Percentiles rank a stretch among this genome's conserved stretches.
Conservation (phyloP, 2,329 filamentous ascomycete genomes). For the Pyricularia grisea region DNA sequence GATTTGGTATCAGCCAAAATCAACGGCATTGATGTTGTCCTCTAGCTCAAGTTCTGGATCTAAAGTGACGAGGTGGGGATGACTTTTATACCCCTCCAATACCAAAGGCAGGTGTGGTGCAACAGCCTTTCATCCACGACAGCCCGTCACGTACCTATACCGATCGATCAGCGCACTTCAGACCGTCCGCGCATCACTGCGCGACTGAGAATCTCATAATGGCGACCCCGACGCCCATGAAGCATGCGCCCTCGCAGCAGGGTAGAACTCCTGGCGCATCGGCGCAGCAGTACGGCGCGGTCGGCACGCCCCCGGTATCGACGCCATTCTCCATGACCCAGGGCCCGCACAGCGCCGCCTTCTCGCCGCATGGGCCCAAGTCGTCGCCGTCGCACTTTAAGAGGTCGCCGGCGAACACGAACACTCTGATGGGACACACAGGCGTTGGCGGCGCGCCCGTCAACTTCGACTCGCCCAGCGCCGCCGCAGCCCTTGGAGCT, state of each 20-base stretch:
- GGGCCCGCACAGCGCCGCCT: constrained; percentile 36
- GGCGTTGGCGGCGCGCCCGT: constrained; percentile 30
- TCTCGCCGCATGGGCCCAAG: constrained; percentile 47
- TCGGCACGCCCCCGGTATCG: constrained; percentile 55
- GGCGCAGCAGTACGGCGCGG: constrained; percentile 34
- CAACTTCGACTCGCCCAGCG: constrained; percentile 56
- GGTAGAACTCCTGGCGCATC: constrained; percentile 33
- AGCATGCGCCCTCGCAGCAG: constrained; percentile 39
- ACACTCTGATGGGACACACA: constrained; percentile 36
- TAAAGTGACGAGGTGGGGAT: not conserved
- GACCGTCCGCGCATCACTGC: not conserved
- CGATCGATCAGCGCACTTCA: not conserved
- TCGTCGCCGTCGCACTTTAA: constrained; percentile 57
- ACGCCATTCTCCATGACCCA: constrained; percentile 53
- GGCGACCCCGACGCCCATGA: constrained; percentile 42
- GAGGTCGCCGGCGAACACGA: constrained; percentile 49
- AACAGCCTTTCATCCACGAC: not conserved
- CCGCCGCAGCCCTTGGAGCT: constrained; percentile 46
- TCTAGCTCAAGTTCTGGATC: not conserved
- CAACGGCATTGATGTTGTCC: not conserved
- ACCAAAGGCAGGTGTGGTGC: not conserved
- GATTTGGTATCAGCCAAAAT: not conserved
- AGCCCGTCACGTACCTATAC: not conserved
- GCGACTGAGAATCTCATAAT: constrained; percentile 18
- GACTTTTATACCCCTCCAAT: not conserved